Evolutionary conservation across 2,329 filamentous ascomycete species (phyloP).

Genomic region (Neonectria punicea): DNA sequence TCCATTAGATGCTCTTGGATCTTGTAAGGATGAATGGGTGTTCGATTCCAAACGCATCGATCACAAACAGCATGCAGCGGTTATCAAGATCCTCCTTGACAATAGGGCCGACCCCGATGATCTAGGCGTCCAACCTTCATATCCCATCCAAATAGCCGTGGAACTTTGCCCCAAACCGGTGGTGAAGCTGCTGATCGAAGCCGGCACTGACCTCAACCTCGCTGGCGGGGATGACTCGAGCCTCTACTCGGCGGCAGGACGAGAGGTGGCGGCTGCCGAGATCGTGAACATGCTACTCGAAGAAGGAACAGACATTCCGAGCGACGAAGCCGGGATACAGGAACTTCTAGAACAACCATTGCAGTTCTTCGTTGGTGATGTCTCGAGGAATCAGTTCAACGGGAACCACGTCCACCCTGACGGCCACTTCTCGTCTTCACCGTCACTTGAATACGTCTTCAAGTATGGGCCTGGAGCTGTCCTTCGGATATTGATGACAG

Average conservation of each 20-base stretch:
- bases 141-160: constrained; percentile 8
- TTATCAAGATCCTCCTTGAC: constrained; percentile 10
- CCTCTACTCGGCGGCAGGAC: not conserved
- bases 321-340: not conserved
- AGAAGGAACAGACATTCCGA: not conserved
- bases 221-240: not conserved
- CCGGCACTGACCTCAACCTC: constrained; percentile 13
- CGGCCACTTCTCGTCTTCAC: not conserved
- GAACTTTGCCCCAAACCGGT: not conserved
- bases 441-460: constrained; percentile 17
- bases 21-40: not conserved
- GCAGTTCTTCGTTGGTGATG: not conserved
- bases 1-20: not conserved
- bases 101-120: constrained; percentile 13
- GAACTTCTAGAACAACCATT: not conserved
- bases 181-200: constrained; percentile 13
- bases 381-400: not conserved
- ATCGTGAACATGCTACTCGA: not conserved
- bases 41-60: too few relatives aligned
- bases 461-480: constrained; percentile 10
- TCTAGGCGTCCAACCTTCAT: not conserved
- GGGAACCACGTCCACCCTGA: not conserved
- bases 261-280: not conserved
- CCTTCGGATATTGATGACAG: not conserved
- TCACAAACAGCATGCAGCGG: not conserved